Base-by-base conservation (phyloP, 2,329 filamentous ascomycete species). In the Davidsoniella virescens region DNA sequence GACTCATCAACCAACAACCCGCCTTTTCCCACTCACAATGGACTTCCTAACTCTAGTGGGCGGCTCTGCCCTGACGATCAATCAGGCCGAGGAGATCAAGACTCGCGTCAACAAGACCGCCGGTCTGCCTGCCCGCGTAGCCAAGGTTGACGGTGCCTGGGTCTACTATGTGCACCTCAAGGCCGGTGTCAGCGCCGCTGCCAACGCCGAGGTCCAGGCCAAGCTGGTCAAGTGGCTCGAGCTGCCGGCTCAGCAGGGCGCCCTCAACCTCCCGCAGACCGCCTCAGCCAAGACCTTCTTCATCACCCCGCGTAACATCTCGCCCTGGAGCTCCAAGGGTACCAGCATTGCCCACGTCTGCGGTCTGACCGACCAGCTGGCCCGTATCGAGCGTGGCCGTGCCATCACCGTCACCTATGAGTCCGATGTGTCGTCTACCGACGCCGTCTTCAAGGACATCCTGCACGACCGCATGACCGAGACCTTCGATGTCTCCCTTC, bases 391-490 rank as follows among this genome's bases (percentile, higher is more conserved):
- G 68, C 78, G 87, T 57, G 92, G 88, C 48, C 78, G 92, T 59
- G 75, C 83, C 58, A 73, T 96, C 54, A 81, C 80, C 57, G 72
- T 83, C 58, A 71, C 69, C 56, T 79, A 81, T 62, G 75, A 77
- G 45, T 47, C 54, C 23, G 52, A 70, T 41, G 44, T 51, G 25
- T 42, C 42, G 25, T 49, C 57, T 40, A 58, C 59, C 52, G 66
- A 68, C 42, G 67, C 78, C 56, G 69, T 70, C 38, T 74, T 81
- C 60, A 73, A 76, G 53, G 83, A 95, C 65, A 64, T 80, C 43
- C 70, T 96, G 45, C 78, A 94, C 66, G 92, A 98, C 67, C 82
- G 90, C 52, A 98, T 98, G 92, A 98, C 92, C 17, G 87, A 96
- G 69, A 78, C 75, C 43, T 79, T 95, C 55, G 75, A 74, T 57